These are phyloP conservation scores for Yamadazyma endophytica DNA, from an alignment of 805 yeast species.

Conservation along the genomic window DNA sequence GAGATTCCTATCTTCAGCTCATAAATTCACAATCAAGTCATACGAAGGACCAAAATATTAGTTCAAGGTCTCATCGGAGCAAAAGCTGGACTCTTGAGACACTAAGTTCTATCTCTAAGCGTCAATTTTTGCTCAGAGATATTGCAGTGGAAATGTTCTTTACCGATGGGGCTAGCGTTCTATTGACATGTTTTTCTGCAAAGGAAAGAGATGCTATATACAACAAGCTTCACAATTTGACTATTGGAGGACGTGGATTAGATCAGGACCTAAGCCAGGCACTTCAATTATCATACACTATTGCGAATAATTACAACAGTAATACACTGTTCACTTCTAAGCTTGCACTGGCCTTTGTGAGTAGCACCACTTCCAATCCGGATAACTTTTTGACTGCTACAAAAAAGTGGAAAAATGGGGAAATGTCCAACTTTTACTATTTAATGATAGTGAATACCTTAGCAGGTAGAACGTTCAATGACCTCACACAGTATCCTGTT, in stretches of 20 bases:
- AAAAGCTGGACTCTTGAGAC: conserved; percentile 59
- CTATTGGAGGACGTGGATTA: conserved; percentile 44
- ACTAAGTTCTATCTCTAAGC: conserved; percentile 61
- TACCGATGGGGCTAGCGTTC: conserved; percentile 63
- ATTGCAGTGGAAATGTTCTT: conserved; percentile 78
- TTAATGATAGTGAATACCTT: conserved; percentile 74
- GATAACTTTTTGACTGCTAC: conserved; percentile 46
- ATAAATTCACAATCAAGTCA: conserved; percentile 48
- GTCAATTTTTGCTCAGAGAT: conserved; percentile 75
- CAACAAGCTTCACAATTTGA: conserved; percentile 43
- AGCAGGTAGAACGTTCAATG: conserved; percentile 88
- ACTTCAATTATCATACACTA: conserved; percentile 43
- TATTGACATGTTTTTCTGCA: conserved; percentile 59
- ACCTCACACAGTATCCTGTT: conserved; percentile 84
- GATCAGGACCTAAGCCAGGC: conserved; percentile 56
- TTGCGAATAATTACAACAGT: conserved; percentile 37
- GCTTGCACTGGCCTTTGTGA: conserved; percentile 36
- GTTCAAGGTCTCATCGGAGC: conserved; percentile 38
- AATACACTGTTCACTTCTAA: conserved; percentile 22
- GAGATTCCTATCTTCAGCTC: conserved; percentile 68
- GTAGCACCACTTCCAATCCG: conserved; percentile 13
- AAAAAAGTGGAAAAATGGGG: conserved; percentile 70
- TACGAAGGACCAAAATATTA: conserved; percentile 17
- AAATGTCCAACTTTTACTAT: conserved; percentile 79
- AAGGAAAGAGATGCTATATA: conserved; percentile 55